Evolutionary conservation across 768 basidiomycete genomes (phyloP).

Genomic region (Tricholoma furcatifolium): DNA sequence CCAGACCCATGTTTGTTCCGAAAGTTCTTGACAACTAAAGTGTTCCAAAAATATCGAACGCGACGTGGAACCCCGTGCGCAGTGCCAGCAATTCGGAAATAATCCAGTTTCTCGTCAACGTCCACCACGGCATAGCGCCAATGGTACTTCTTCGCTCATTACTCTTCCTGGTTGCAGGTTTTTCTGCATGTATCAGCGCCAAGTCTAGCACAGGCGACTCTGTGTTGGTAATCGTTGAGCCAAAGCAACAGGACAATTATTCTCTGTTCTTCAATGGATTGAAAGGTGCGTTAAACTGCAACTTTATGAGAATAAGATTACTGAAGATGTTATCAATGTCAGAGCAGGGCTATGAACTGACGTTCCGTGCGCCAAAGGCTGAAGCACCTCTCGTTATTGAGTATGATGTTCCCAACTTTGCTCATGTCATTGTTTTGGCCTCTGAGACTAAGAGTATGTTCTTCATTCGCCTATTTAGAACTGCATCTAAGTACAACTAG

Average conservation of each 20-base stretch:
- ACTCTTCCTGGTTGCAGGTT: slow-evolving; percentile 30
- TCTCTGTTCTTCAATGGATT: slow-evolving; percentile 82
- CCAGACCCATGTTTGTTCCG: slow-evolving; percentile 12
- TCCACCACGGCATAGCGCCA: slow-evolving; percentile 11
- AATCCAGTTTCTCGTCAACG: slow-evolving; percentile 8
- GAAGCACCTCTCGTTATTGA: slow-evolving; percentile 62
- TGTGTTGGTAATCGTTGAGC: slow-evolving; percentile 84
- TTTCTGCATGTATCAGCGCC: slow-evolving; percentile 39
- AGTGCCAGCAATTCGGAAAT: slow-evolving; percentile 14
- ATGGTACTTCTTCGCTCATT: slow-evolving; percentile 40
- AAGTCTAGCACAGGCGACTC: slow-evolving; percentile 80
- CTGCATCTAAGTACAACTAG: slow-evolving; percentile 33
- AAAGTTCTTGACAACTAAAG: slow-evolving; percentile 12
- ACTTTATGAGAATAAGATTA: not conserved
- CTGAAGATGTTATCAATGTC: not conserved
- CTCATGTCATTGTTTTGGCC: slow-evolving; percentile 85
- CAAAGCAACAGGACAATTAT: slow-evolving; percentile 66
- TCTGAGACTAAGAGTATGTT: slow-evolving; percentile 81
- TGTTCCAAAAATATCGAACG: slow-evolving; percentile 20
- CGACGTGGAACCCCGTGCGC: slow-evolving; percentile 22
- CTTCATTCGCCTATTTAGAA: not conserved
- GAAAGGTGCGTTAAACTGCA: slow-evolving; percentile 47
- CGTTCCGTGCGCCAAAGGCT: slow-evolving; percentile 83
- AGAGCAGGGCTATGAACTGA: slow-evolving; percentile 86
- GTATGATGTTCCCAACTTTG: slow-evolving; percentile 73